Conservation (phyloP, 306 rosid species). For the Dalbergia oliveri region DNA sequence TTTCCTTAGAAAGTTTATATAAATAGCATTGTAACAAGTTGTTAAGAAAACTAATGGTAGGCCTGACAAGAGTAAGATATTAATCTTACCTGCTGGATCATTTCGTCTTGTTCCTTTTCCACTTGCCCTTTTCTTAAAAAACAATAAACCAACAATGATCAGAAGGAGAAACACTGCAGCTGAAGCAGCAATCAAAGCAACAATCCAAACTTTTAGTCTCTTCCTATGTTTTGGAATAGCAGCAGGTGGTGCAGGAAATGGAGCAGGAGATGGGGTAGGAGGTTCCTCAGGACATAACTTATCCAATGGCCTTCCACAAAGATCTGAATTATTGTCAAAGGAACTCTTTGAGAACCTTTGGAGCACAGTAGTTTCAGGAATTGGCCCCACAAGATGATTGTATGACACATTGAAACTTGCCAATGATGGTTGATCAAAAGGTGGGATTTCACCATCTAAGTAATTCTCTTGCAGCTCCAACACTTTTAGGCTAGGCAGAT, state of each 20-base stretch:
- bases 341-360: constrained; percentile 59
- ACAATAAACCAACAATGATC: constrained; percentile 49
- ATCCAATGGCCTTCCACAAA: constrained; percentile 72
- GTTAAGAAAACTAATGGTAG: constrained; percentile 24
- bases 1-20: neutral
- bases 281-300: constrained; percentile 50
- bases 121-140: constrained; percentile 39
- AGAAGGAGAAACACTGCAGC: constrained; percentile 47
- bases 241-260: constrained; percentile 26
- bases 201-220: constrained; percentile 43
- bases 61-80: neutral
- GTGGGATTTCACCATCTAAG: constrained; percentile 61
- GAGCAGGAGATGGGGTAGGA: constrained; percentile 44
- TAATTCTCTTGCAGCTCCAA: constrained; percentile 63
- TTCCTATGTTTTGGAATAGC: constrained; percentile 37
- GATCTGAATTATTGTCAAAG: constrained; percentile 58
- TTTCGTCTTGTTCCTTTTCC: constrained; percentile 48
- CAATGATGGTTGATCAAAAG: constrained; percentile 67
- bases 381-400: constrained; percentile 64
- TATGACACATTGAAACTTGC: constrained; percentile 64
- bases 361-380: constrained; percentile 65
- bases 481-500: constrained; percentile 46
- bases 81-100: constrained; percentile 53
- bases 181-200: constrained; percentile 54
- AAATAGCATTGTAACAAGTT: constrained; percentile 21